These are phyloP conservation scores for Xylaria sp. DNA, from an alignment of 495 filamentous ascomycete genomes.

Conservation along the genomic window DNA sequence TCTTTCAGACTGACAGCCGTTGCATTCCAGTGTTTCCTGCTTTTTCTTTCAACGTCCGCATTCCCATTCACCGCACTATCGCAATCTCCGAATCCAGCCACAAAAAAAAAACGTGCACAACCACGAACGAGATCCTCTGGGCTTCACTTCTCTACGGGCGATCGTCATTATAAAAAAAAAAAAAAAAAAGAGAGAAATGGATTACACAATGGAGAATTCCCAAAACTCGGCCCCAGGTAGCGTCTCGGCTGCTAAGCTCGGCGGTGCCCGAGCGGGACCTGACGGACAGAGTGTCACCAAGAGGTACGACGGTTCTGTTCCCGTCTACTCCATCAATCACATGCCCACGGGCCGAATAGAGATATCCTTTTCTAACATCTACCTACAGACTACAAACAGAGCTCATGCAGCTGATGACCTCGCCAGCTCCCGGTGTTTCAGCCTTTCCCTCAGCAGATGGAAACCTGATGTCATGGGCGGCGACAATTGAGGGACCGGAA, in stretches of 20 bases:
- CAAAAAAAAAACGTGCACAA: background rate
- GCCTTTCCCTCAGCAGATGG: slow-evolving; percentile 92
- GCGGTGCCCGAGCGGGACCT: slow-evolving; percentile 58
- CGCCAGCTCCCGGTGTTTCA: slow-evolving; percentile 88
- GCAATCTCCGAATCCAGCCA: slow-evolving; percentile 8
- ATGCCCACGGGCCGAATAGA: background rate
- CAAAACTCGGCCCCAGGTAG: slow-evolving; percentile 75
- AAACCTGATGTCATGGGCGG: slow-evolving; percentile 90
- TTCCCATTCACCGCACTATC: slow-evolving; percentile 21
- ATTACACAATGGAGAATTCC: slow-evolving; percentile 72
- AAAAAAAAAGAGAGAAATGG: slow-evolving; percentile 53
- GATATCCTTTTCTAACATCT: background rate
- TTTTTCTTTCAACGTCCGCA: slow-evolving; percentile 29
- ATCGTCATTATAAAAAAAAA: slow-evolving; percentile 2
- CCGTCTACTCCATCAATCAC: background rate
- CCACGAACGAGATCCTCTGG: background rate
- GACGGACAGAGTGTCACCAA: slow-evolving; percentile 81
- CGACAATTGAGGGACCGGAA: slow-evolving; percentile 88
- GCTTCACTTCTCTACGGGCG: background rate
- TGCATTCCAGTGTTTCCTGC: slow-evolving; percentile 35
- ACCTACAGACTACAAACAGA: slow-evolving; percentile 84
- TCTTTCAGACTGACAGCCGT: slow-evolving; percentile 36
- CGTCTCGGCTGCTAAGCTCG: slow-evolving; percentile 63
- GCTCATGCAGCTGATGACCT: slow-evolving; percentile 97
- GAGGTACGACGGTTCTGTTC: slow-evolving; percentile 57